Evolutionary conservation across 148 eudicot species (phyloP), one percentile per base, ranked within the genome.

Genomic region (Polygonum aviculare): DNA sequence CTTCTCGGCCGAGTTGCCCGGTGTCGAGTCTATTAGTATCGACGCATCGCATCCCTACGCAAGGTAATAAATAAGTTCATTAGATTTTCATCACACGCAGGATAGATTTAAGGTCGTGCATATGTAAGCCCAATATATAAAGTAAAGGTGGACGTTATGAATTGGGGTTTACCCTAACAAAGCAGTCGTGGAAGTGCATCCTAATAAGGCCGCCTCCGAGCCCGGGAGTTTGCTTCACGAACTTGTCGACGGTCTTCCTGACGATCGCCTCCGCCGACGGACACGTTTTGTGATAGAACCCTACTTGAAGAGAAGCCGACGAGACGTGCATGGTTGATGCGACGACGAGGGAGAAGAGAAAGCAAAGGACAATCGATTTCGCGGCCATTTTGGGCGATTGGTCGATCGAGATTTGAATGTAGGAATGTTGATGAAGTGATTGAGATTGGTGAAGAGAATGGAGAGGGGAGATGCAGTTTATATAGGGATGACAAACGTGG

Each of bases 21-120:
- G 48, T 16, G 60, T 80, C 0, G 87, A 52, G 50, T 84, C 82
- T 1, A 84, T 40, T 2, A 86, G 55, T 7, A 86, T 52, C 0
- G 89, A 86, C 3, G 67, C 89, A 50, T 86, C 86, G 60, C 86
- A 86, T 1, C 89, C 87, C 87, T 82, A 22, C 16, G 26, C 15
- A 9, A 15, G 57, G n/a, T n/a, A n/a, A 14, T 15, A 51, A 51
- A 16, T 51, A 14, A 51, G 0, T 51, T 51, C 16, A 44, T 44
- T 26, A 26, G 0, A 26, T 26, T 26, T 26, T 26, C 31, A 26
- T 26, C 31, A 26, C 31, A 26, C 1, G 31, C 31, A 26, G 31
- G 31, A 26, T 26, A 26, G 0, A 26, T 26, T 26, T 26, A 26
- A 26, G 31, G 31, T 26, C 31, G 31, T 26, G 31, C 1, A 26